Evolutionary conservation across 148 eudicot species (phyloP).

Genomic region (Rhododendron vialii): DNA sequence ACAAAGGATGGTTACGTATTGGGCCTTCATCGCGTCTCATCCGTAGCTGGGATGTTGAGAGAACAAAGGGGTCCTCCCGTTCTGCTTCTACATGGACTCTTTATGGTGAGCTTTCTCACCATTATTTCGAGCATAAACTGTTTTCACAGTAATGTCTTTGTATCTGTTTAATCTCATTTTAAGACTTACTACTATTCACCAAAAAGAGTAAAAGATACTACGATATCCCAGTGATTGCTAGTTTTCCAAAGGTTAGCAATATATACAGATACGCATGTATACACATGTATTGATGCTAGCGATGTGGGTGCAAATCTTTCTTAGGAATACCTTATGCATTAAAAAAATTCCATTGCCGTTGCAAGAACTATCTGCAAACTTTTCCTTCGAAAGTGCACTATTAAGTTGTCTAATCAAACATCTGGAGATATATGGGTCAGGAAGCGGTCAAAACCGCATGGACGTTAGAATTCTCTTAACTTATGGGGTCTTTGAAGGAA

Average conservation of each 20-base stretch:
- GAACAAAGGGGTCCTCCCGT: constrained; percentile 51
- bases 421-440: background rate
- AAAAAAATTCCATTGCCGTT: too few relatives aligned
- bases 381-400: background rate
- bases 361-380: background rate
- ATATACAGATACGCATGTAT: background rate
- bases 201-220: background rate
- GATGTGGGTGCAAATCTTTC: background rate
- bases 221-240: background rate
- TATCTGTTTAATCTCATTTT: background rate
- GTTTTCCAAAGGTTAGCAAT: background rate
- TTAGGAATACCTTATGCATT: background rate
- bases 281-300: background rate
- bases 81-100: constrained; percentile 81
- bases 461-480: background rate
- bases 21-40: constrained; percentile 79
- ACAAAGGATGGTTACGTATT: constrained; percentile 73
- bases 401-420: background rate
- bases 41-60: constrained; percentile 21
- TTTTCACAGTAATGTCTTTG: background rate
- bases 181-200: background rate
- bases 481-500: background rate
- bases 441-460: background rate
- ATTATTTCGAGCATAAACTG: background rate
- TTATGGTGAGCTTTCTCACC: constrained; percentile 44